Percentiles rank a stretch among this genome's conserved stretches.
Conservation (phyloP, 371 early-diverging fungal species). For the Rhizopus stolonifer region DNA sequence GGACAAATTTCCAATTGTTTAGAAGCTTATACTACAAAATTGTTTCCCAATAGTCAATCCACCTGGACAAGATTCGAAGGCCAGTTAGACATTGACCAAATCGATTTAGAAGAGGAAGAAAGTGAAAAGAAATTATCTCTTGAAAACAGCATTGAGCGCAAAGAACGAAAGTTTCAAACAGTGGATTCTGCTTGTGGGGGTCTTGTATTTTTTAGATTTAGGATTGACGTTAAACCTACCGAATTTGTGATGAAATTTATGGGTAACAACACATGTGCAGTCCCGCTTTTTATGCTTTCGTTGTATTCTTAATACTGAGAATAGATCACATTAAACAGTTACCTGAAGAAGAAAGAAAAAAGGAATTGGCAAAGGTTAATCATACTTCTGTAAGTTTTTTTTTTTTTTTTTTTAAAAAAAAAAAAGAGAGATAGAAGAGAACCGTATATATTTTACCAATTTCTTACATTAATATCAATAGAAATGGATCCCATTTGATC, state of each 20-base stretch:
- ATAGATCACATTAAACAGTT: constrained; percentile 30
- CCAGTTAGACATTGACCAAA: constrained; percentile 38
- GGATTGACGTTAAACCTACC: constrained; percentile 49
- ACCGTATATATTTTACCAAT: not conserved
- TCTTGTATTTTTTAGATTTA: constrained; percentile 51
- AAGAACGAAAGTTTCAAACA: constrained; percentile 49
- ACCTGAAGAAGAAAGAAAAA: constrained; percentile 24
- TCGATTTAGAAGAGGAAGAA: constrained; percentile 25
- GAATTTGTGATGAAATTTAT: constrained; percentile 43
- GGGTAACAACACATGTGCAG: constrained; percentile 33
- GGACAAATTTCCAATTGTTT: constrained; percentile 53
- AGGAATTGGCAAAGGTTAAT: constrained; percentile 26
- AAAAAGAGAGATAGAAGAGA: not conserved
- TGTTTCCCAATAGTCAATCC: constrained; percentile 44
- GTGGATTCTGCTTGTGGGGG: constrained; percentile 60
- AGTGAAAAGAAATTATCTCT: constrained; percentile 25
- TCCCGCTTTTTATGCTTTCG: too few species aligned
- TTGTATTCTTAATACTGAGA: too few species aligned
- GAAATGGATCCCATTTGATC: constrained; percentile 54
- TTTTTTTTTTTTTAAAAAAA: not conserved
- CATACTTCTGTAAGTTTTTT: constrained; percentile 37
- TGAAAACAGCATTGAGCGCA: constrained; percentile 29
- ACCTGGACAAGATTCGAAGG: constrained; percentile 49
- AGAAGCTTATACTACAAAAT: constrained; percentile 30
- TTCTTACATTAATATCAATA: constrained; percentile 9